Conservation (phyloP, 2,329 filamentous ascomycete genomes). For the Ramularia collo-cygni region DNA sequence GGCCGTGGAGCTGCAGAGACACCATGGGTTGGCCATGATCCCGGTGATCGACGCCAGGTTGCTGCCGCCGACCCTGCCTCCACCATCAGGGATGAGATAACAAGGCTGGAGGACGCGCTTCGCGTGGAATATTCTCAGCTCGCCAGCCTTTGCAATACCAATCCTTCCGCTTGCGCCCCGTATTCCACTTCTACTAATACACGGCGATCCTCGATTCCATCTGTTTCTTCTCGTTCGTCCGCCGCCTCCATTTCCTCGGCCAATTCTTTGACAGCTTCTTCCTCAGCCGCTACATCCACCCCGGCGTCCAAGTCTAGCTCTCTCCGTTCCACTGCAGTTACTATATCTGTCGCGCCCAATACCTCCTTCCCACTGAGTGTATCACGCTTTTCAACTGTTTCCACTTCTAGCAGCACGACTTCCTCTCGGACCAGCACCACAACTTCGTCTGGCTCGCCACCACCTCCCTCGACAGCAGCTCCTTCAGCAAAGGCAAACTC, state of each 20-base stretch:
- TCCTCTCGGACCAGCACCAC: no score
- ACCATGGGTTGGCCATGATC: no score
- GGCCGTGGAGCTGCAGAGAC: conserved; percentile 17
- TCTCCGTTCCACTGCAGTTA: no score
- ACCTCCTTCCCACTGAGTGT: no score
- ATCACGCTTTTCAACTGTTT: no score
- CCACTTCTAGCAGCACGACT: no score
- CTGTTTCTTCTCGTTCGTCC: conserved; percentile 1
- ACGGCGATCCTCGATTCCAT: conserved; percentile 1
- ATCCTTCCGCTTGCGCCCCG: neutral
- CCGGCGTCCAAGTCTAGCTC: no score
- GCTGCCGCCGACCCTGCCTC: conserved; percentile 6
- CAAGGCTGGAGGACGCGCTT: conserved; percentile 14
- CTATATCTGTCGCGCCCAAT: no score
- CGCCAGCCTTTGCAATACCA: conserved; percentile 12
- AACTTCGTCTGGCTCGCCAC: no score
- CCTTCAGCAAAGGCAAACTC: conserved; percentile 1
- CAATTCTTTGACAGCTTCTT: no score
- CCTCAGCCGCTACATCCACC: no score
- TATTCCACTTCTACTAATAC: neutral
- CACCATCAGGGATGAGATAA: conserved; percentile 13
- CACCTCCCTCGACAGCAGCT: neutral
- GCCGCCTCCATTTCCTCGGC: conserved; percentile 8
- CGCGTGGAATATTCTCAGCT: conserved; percentile 11
- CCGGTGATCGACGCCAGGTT: conserved; percentile 10